Percentiles rank a stretch among this genome's conserved stretches.
phyloP scores from a whole-genome alignment of 768 basidiomycete genomes.

The Cystofilobasidium bisporidii region DNA sequence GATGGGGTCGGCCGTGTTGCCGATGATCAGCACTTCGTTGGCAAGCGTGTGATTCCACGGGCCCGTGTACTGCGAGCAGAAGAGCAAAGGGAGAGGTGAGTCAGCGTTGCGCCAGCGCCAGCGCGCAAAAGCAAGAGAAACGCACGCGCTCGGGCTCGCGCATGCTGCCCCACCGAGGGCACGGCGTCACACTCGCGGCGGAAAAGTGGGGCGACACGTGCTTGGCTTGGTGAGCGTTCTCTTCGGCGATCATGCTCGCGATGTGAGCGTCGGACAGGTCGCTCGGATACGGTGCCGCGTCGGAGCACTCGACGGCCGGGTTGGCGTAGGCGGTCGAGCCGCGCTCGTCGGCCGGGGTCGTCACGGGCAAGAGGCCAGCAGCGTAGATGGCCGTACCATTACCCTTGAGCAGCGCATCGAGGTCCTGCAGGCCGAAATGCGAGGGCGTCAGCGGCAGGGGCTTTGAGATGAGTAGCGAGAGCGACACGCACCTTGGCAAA shows the following conservation, averaged over 20 bases:
- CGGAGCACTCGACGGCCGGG: constrained; percentile 21
- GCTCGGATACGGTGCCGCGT: constrained; percentile 7
- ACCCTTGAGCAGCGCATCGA: constrained; percentile 4
- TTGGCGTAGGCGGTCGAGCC: constrained; percentile 16
- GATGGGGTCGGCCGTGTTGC: constrained; percentile 22
- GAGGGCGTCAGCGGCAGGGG: too few relatives aligned
- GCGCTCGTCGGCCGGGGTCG: background rate
- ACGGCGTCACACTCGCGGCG: constrained; percentile 1
- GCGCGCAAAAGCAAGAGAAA: background rate
- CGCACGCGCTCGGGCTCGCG: constrained; percentile 17
- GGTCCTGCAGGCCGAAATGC: background rate
- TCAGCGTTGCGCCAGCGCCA: background rate
- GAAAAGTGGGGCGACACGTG: constrained; percentile 10
- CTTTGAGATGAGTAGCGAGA: background rate
- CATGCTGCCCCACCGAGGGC: constrained; percentile 18
- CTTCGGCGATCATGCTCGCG: constrained; percentile 1
- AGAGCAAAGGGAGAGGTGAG: background rate
- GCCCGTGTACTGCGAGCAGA: background rate
- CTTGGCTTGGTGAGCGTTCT: constrained; percentile 5
- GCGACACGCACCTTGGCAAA: background rate
- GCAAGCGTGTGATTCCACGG: constrained; percentile 18
- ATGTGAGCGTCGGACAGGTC: constrained; percentile 7
- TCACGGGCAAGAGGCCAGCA: background rate
- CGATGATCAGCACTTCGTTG: constrained; percentile 19
- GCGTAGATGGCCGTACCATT: constrained; percentile 16